Percentiles rank a stretch among this genome's conserved stretches.
These are phyloP conservation scores for Recurvomyces mirabilis DNA, from an alignment of 495 filamentous ascomycete genomes.

Conservation along the genomic window DNA sequence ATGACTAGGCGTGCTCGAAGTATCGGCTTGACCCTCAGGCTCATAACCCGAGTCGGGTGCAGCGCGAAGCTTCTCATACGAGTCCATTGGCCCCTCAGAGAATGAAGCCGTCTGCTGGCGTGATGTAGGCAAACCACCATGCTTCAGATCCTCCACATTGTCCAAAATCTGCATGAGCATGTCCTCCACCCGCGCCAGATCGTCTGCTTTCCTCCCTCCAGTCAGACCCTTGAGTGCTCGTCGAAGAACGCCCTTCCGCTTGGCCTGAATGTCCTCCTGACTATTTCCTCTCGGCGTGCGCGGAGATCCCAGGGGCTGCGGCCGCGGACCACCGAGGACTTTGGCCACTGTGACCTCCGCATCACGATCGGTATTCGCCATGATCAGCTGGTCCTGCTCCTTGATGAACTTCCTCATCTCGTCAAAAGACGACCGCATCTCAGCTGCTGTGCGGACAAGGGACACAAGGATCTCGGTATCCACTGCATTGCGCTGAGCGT, in stretches of 20 bases:
- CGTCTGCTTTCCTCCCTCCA: slow-evolving; percentile 72
- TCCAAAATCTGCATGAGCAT: slow-evolving; percentile 87
- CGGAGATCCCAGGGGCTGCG: slow-evolving; percentile 55
- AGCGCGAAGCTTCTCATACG: slow-evolving; percentile 46
- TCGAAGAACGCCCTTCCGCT: slow-evolving; percentile 81
- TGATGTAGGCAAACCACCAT: slow-evolving; percentile 31
- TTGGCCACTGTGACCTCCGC: slow-evolving; percentile 74
- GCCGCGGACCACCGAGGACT: slow-evolving; percentile 76
- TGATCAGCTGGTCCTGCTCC: slow-evolving; percentile 72
- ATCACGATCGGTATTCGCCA: slow-evolving; percentile 71
- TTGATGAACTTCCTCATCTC: slow-evolving; percentile 88
- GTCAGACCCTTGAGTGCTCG: slow-evolving; percentile 76
- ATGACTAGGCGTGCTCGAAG: slow-evolving; percentile 60
- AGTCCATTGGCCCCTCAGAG: slow-evolving; percentile 29
- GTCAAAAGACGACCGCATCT: slow-evolving; percentile 95
- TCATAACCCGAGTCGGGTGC: slow-evolving; percentile 58
- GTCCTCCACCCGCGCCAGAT: slow-evolving; percentile 83
- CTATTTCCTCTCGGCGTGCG: slow-evolving; percentile 39
- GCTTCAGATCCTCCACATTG: slow-evolving; percentile 82
- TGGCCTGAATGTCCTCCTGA: slow-evolving; percentile 59
- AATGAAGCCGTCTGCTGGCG: slow-evolving; percentile 25
- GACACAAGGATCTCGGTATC: slow-evolving; percentile 96
- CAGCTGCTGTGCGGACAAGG: slow-evolving; percentile 82
- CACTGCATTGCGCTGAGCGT: slow-evolving; percentile 90
- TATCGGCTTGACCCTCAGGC: slow-evolving; percentile 70